Evolutionary conservation across 116 monocot species (phyloP), one percentile per base, ranked within the genome.

Genomic region (Posidonia oceanica): DNA sequence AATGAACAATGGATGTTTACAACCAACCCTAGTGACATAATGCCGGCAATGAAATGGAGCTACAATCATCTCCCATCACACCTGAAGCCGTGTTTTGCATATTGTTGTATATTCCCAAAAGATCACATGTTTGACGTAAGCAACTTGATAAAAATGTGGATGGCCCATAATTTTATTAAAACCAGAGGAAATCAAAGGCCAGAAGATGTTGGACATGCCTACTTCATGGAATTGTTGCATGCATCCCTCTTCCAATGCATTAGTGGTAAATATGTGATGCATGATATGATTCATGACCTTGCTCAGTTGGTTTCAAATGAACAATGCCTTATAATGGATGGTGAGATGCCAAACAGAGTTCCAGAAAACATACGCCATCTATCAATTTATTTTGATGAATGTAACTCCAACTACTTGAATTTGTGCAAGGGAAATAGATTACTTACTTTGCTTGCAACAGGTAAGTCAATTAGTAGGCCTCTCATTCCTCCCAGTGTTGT

Each of bases 221-320:
- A 79, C 44, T 72, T 76, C 16, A 54, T 72, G 13, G 79, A 83
- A 5, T 72, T 83, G 56, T 4, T 58, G 3, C 20, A 59, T 17
- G 71, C 70, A 42, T 72, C 83, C 22, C 69, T 79, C 52, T 76
- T 76, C 13, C 67, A 82, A 2, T 16, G 18, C 15, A 57, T 54
- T 39, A 6, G 52, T 21, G 54, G 16, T 4, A 3, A n/a, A 8
- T 80, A 67, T 36, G 36, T 71, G 3, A 52, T 81, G 69, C 81
- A 84, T 67, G 78, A 84, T 59, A 41, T 78, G 17, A 60, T 81
- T 4, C 72, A 78, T 54, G 81, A 85, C 39, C 65, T 85, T 13
- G 78, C 78, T 12, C 3, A 39, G 52, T 56, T 41, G 4, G 12
- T 85, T 14, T 52, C 75, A 0, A 36, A 13, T 5, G 52, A 75